A percentile compares a stretch with the other conserved stretches of the same genome.
Conservation (phyloP, 495 filamentous ascomycete genomes). For the Jackrogersella multiformis region DNA sequence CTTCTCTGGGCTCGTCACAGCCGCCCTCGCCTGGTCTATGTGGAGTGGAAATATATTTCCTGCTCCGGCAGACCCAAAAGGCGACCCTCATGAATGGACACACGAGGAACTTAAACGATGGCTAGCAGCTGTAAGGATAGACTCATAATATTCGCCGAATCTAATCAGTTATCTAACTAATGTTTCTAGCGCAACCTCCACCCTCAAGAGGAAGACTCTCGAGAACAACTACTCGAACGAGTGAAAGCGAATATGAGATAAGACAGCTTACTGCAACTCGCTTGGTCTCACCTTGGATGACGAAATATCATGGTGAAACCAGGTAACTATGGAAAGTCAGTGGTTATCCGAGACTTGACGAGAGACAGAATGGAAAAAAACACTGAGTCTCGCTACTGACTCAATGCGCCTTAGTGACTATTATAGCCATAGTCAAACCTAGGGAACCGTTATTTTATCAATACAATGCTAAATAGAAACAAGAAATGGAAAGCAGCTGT, state of each 20-base stretch:
- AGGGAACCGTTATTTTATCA: no score
- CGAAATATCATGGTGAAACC: background rate
- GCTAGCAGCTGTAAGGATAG: slow-evolving; percentile 73
- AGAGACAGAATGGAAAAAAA: background rate
- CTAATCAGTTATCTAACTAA: background rate
- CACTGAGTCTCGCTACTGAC: background rate
- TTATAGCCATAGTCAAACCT: background rate
- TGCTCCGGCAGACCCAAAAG: slow-evolving; percentile 73
- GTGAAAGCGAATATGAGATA: slow-evolving; percentile 79
- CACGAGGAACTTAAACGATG: slow-evolving; percentile 75
- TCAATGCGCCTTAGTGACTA: background rate
- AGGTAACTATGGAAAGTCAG: background rate
- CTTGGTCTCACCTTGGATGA: no score
- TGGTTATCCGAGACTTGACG: background rate
- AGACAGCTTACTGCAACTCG: background rate
- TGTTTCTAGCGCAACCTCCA: slow-evolving; percentile 72
- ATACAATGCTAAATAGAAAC: no score
- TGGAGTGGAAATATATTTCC: slow-evolving; percentile 86
- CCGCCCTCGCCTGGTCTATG: slow-evolving; percentile 83
- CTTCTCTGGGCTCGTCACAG: slow-evolving; percentile 85
- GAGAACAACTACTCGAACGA: slow-evolving; percentile 80
- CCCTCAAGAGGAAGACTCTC: slow-evolving; percentile 70
- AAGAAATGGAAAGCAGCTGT: no score
- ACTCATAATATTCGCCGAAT: background rate
- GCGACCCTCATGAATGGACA: slow-evolving; percentile 80